Base-by-base conservation (phyloP, 176 grass and related monocot genomes). In the Juncus effusus region DNA sequence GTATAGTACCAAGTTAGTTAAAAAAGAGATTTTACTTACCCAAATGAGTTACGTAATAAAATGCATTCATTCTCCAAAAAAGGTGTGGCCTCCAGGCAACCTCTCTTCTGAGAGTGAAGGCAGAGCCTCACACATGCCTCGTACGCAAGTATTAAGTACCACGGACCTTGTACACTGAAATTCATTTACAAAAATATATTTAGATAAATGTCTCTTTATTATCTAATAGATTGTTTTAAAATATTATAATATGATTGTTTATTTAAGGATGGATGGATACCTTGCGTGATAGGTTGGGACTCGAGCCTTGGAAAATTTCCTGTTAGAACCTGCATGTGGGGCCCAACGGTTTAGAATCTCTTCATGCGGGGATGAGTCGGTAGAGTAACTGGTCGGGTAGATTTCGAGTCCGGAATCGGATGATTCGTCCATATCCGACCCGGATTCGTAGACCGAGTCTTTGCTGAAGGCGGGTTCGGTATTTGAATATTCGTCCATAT, bases 131-230 rank as follows among this genome's bases (percentile, higher is more conserved):
- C 80, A 40, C 94, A 99, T 14, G 88, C 94, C 88, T 99, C 94
- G 75, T 99, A 99, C 37, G 94, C 94, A 83, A 99, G 82, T 41
- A 99, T 86, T 70, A 88, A 99, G 78, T 90, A 85, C 94, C 94
- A 99, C 39, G 88, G 94, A 3, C 94, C 94, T 83, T 99, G 94
- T 51, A 71, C 84, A 79, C 94, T 99, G 55, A 69, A 66, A 76
- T 47, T 16, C 73, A 58, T 77, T 87, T 28, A 28, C 19, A 28
- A 28, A 28, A 28, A 77, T 4, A 74, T 72, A 50, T 3, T 36
- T 19, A 16, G 56, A 79, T 64, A 81, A 28, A 28, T 28, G 19
- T 28, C 19, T 28, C 19, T 28, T 49, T 65, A 61, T 28, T 28
- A 28, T 28, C 19, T 52, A 56, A 57, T 61, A 68, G 39, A 62